Evolutionary conservation across 129 eudicot genomes (phyloP).

Genomic region (Flaveria ramosissima): DNA sequence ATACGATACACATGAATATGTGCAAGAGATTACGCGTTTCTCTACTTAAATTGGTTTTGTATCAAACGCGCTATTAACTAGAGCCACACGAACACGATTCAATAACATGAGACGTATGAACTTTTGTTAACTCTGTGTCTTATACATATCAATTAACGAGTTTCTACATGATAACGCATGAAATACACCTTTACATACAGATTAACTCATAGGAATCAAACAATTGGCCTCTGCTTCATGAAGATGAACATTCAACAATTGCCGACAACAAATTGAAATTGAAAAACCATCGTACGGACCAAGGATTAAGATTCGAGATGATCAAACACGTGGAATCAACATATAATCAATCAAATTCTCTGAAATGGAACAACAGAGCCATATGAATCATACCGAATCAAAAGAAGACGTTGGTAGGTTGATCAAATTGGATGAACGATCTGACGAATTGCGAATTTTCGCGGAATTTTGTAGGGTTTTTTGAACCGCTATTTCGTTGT

Average conservation of each 20-base stretch:
- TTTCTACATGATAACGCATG: not conserved
- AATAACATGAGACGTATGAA: too few species aligned
- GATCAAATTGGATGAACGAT: not conserved
- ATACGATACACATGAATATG: too few species aligned
- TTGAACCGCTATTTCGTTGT: not conserved
- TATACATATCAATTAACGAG: not conserved
- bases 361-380: not conserved
- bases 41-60: not conserved
- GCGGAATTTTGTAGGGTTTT: constrained; percentile 34
- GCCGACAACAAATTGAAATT: not conserved
- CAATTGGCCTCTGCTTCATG: not conserved
- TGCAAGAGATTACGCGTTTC: too few species aligned
- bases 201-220: not conserved
- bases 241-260: not conserved
- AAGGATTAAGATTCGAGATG: not conserved
- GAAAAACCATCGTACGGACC: not conserved
- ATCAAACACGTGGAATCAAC: not conserved
- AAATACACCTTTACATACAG: not conserved
- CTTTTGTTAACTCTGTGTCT: not conserved
- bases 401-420: not conserved
- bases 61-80: not conserved
- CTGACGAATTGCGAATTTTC: not conserved
- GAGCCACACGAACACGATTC: too few species aligned
- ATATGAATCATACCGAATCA: not conserved
- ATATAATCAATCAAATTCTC: not conserved